A percentile compares a stretch with the other conserved stretches of the same genome.
Evolutionary conservation across 495 filamentous ascomycete genomes (phyloP).

Genomic region (Pseudoneurospora amorphoporcata): DNA sequence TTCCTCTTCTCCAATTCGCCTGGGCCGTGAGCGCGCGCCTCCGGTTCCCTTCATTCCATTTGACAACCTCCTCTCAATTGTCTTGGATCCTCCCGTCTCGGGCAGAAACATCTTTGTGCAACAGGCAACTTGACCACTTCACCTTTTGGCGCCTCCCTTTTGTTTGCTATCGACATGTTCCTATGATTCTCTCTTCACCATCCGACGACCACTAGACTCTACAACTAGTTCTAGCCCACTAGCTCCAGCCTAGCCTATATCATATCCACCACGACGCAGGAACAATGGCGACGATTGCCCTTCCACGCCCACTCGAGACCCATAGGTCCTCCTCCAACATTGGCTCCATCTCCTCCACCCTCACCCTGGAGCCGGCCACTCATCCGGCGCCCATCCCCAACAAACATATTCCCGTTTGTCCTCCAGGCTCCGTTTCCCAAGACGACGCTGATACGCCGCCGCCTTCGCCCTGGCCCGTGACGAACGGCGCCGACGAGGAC

Average conservation of each 20-base stretch:
- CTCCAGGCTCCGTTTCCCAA: constrained; percentile 60
- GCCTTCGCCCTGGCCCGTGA: constrained; percentile 37
- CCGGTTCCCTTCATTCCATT: neutral
- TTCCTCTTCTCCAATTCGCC: neutral
- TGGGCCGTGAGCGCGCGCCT: neutral
- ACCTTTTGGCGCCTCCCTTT: neutral
- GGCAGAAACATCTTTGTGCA: neutral
- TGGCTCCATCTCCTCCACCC: constrained; percentile 37
- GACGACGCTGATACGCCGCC: constrained; percentile 55
- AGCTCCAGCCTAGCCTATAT: neutral
- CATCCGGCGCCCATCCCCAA: constrained; percentile 62
- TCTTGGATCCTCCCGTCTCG: neutral
- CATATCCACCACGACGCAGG: constrained; percentile 2
- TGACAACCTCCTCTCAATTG: neutral
- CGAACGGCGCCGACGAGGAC: constrained; percentile 31
- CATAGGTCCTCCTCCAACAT: constrained; percentile 38
- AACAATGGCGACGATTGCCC: constrained; percentile 43
- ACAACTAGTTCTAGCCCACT: neutral
- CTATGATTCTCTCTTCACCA: neutral
- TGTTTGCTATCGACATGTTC: neutral
- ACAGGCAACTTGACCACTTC: neutral
- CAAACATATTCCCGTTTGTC: constrained; percentile 78
- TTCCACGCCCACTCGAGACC: constrained; percentile 39
- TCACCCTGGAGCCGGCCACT: constrained; percentile 39
- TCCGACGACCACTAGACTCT: neutral